Percentiles rank a stretch among this genome's conserved stretches.
phyloP scores from a whole-genome alignment of 495 filamentous ascomycete genomes.

The Podospora conica region DNA sequence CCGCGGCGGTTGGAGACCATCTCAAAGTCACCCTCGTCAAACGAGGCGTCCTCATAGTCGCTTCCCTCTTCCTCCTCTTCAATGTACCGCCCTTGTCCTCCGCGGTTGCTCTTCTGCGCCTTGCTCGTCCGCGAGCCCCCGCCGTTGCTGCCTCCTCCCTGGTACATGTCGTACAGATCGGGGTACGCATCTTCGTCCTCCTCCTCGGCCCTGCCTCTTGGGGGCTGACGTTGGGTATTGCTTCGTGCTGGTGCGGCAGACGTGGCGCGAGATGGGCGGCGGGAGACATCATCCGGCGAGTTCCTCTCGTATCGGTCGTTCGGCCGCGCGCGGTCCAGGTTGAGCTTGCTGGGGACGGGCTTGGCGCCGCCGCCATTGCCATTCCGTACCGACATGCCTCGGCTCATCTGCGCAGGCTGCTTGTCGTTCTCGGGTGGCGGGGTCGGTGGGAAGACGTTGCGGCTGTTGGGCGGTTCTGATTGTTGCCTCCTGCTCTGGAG shows the following conservation, averaged over 20 bases:
- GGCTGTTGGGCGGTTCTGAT: slow-evolving; percentile 69
- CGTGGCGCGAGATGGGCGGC: slow-evolving; percentile 31
- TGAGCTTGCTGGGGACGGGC: slow-evolving; percentile 47
- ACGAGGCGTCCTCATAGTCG: slow-evolving; percentile 61
- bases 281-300: slow-evolving; percentile 38
- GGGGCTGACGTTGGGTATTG: slow-evolving; percentile 39
- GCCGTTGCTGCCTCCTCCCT: slow-evolving; percentile 16
- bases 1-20: slow-evolving; percentile 54
- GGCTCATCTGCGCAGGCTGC: slow-evolving; percentile 35
- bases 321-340: slow-evolving; percentile 45
- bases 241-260: slow-evolving; percentile 41
- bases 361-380: slow-evolving; percentile 43
- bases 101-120: slow-evolving; percentile 19
- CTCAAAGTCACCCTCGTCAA: slow-evolving; percentile 77
- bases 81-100: slow-evolving; percentile 53
- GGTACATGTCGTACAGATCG: slow-evolving; percentile 68
- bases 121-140: slow-evolving; percentile 32
- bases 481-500: slow-evolving; percentile 74
- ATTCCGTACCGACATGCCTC: slow-evolving; percentile 51
- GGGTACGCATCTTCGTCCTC: slow-evolving; percentile 57
- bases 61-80: slow-evolving; percentile 67
- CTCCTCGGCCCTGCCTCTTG: slow-evolving; percentile 30
- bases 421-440: slow-evolving; percentile 84
- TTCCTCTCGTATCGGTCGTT: slow-evolving; percentile 45
- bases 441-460: slow-evolving; percentile 91